Percentiles rank a stretch among this genome's conserved stretches.
phyloP scores from a whole-genome alignment of 1,284 basidiomycete genomes.

The Singerocomus inundabilis region DNA sequence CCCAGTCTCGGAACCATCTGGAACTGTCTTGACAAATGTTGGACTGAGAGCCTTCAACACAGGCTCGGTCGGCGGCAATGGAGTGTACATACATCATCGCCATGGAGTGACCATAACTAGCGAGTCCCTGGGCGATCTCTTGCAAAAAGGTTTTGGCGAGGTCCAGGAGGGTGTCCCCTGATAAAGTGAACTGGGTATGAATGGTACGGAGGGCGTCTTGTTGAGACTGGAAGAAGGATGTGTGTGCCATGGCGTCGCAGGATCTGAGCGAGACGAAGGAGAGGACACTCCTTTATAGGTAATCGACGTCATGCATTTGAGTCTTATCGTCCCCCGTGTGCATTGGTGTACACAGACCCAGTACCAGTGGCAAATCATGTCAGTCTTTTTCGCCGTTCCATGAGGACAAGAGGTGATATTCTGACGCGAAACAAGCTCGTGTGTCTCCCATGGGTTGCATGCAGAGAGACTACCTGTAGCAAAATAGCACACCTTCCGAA shows the following conservation, averaged over 20 bases:
- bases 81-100: constrained; percentile 75
- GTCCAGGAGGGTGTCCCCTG: constrained; percentile 55
- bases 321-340: too few relatives aligned
- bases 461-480: not conserved
- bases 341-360: too few relatives aligned
- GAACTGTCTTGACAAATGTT: constrained; percentile 87
- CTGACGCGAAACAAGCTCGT: too few relatives aligned
- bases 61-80: constrained; percentile 1
- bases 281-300: not conserved
- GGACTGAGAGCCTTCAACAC: constrained; percentile 50
- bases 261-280: not conserved
- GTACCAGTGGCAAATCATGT: too few relatives aligned
- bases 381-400: too few relatives aligned
- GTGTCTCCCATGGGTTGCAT: too few relatives aligned
- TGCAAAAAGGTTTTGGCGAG: constrained; percentile 79
- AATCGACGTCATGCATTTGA: not conserved
- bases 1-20: constrained; percentile 90
- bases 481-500: constrained; percentile 12
- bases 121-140: constrained; percentile 74
- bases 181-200: constrained; percentile 69
- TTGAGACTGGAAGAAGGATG: constrained; percentile 10
- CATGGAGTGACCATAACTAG: constrained; percentile 72
- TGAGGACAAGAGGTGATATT: too few relatives aligned
- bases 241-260: constrained; percentile 19
- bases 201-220: constrained; percentile 44